Conservation (phyloP, 306 rosid genomes). For the Corylus avellana region DNA sequence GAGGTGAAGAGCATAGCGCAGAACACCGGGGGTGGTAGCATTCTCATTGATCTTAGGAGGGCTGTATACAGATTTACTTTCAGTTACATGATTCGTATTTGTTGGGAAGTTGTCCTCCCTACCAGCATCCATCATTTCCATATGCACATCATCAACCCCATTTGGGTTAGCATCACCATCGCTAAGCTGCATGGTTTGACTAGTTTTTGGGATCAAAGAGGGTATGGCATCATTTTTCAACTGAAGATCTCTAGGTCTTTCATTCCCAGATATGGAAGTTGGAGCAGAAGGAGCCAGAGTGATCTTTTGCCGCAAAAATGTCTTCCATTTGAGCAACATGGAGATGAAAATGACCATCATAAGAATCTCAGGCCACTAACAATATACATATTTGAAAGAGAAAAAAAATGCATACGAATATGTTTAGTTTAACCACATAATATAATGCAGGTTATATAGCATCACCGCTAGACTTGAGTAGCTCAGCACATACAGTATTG, state of each 20-base stretch:
- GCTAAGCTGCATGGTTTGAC: conserved; percentile 10
- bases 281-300: conserved; percentile 52
- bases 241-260: conserved; percentile 35
- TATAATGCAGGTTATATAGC: too few species aligned
- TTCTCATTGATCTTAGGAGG: conserved; percentile 37
- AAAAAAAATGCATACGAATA: conserved; percentile 6
- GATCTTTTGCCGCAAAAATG: conserved; percentile 83
- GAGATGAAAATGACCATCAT: not conserved
- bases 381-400: not conserved
- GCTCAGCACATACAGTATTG: too few species aligned
- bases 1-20: conserved; percentile 76
- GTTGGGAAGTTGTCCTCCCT: conserved; percentile 28
- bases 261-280: conserved; percentile 30
- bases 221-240: conserved; percentile 30
- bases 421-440: not conserved
- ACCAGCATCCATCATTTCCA: not conserved
- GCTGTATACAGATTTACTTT: conserved; percentile 30
- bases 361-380: conserved; percentile 3
- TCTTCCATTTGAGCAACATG: conserved; percentile 47
- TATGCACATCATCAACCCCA: conserved; percentile 2
- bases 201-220: conserved; percentile 24
- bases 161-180: conserved; percentile 3
- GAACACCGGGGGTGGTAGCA: conserved; percentile 35
- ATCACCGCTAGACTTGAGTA: too few species aligned
- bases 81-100: conserved; percentile 12